phyloP scores from a whole-genome alignment of 768 basidiomycete species.

The Russula compacta region DNA sequence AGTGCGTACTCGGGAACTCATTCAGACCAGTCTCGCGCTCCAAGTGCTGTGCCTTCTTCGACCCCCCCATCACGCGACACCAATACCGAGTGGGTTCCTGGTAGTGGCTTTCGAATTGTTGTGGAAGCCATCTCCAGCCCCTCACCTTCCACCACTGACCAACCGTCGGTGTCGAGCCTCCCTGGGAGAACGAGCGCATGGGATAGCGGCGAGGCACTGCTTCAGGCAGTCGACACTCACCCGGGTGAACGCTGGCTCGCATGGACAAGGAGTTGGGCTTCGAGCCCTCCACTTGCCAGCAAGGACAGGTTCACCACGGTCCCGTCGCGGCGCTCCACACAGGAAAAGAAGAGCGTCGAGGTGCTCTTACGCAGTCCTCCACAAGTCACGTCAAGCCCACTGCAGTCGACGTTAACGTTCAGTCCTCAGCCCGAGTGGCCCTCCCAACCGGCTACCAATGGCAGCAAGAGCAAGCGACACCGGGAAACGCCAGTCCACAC shows the following conservation, averaged over 20 bases:
- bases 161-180: not conserved
- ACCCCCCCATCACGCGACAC: not conserved
- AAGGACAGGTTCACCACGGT: slow-evolving; percentile 35
- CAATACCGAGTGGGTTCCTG: slow-evolving; percentile 16
- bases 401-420: slow-evolving; percentile 51
- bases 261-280: slow-evolving; percentile 22
- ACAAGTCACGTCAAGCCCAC: slow-evolving; percentile 44
- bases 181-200: slow-evolving; percentile 16
- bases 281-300: slow-evolving; percentile 10
- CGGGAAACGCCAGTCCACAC: not conserved
- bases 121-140: slow-evolving; percentile 25
- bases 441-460: not conserved
- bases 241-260: slow-evolving; percentile 16
- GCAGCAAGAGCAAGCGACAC: not conserved
- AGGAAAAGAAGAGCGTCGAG: slow-evolving; percentile 23
- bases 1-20: slow-evolving; percentile 15
- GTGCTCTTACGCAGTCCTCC: slow-evolving; percentile 50
- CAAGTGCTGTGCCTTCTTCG: not conserved
- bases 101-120: slow-evolving; percentile 38
- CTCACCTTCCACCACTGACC: not conserved
- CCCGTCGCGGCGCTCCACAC: slow-evolving; percentile 28
- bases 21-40: not conserved
- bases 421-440: not conserved
- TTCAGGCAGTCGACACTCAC: slow-evolving; percentile 18
- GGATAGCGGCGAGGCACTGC: slow-evolving; percentile 17